Evolutionary conservation across 2,329 filamentous ascomycete species (phyloP).

Genomic region (Stachybotrys echinatus): DNA sequence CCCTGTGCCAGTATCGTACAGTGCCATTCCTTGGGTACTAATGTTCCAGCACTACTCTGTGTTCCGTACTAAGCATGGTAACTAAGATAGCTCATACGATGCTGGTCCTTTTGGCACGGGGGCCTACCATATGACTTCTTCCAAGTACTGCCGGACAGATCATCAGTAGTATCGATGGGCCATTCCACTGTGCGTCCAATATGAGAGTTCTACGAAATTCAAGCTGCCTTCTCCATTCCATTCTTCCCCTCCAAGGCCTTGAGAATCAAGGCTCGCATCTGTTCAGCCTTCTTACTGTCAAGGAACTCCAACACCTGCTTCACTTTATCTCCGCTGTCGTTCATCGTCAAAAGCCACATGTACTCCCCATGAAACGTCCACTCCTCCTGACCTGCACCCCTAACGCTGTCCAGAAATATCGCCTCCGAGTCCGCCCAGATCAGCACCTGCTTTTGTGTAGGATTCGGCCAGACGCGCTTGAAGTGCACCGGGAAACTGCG

Average conservation of each 20-base stretch:
- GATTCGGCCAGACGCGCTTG: neutral
- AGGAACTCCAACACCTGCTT: neutral
- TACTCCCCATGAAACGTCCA: neutral
- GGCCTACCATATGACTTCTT: no score
- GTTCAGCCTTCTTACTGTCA: neutral
- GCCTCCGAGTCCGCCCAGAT: neutral
- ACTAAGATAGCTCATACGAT: no score
- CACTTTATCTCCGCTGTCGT: neutral
- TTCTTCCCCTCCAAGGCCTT: neutral
- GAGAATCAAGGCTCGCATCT: neutral
- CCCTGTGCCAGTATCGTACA: no score
- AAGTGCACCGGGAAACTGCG: neutral
- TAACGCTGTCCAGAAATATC: neutral
- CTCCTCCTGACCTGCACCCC: neutral
- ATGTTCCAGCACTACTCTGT: no score
- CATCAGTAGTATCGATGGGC: no score
- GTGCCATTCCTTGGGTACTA: no score
- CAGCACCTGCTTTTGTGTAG: neutral
- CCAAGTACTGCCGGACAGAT: no score
- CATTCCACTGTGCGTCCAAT: no score
- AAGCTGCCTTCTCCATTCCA: neutral
- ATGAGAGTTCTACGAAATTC: no score
- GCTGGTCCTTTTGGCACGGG: no score
- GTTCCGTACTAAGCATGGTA: no score
- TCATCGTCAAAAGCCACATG: neutral